Conservation (phyloP, 495 filamentous ascomycete genomes). For the Thozetella sp. region DNA sequence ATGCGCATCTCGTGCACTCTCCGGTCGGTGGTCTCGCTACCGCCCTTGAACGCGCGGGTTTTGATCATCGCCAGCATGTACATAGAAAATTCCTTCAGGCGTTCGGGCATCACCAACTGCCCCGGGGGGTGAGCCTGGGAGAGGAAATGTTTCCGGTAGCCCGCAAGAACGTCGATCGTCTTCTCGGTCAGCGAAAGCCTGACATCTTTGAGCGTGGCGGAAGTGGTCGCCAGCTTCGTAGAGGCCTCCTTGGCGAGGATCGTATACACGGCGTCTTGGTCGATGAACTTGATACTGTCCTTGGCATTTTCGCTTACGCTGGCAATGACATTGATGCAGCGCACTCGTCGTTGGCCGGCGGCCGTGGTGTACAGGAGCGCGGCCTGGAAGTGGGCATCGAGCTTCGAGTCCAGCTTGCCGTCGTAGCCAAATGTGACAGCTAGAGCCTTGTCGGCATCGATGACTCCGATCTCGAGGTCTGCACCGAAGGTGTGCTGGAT, state of each 20-base stretch:
- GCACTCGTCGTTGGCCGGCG: conserved; percentile 83
- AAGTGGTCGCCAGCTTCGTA: conserved; percentile 67
- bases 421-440: conserved; percentile 94
- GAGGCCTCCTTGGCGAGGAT: conserved; percentile 93
- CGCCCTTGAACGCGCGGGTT: conserved; percentile 91
- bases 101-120: conserved; percentile 92
- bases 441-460: conserved; percentile 93
- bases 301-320: conserved; percentile 81
- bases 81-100: conserved; percentile 96
- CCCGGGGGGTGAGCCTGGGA: conserved; percentile 81
- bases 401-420: conserved; percentile 92
- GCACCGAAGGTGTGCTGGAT: conserved; percentile 92
- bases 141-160: conserved; percentile 89
- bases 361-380: conserved; percentile 94
- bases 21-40: conserved; percentile 88
- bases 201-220: conserved; percentile 83
- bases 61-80: conserved; percentile 94
- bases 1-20: conserved; percentile 89
- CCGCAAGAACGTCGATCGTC: conserved; percentile 90
- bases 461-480: conserved; percentile 90
- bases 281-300: conserved; percentile 87
- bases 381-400: conserved; percentile 97
- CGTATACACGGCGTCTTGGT: conserved; percentile 89
- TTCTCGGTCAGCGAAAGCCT: conserved; percentile 85
- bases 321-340: conserved; percentile 91